Base-by-base conservation (phyloP, 1,139 yeast genomes). In the Yarrowia galli region DNA sequence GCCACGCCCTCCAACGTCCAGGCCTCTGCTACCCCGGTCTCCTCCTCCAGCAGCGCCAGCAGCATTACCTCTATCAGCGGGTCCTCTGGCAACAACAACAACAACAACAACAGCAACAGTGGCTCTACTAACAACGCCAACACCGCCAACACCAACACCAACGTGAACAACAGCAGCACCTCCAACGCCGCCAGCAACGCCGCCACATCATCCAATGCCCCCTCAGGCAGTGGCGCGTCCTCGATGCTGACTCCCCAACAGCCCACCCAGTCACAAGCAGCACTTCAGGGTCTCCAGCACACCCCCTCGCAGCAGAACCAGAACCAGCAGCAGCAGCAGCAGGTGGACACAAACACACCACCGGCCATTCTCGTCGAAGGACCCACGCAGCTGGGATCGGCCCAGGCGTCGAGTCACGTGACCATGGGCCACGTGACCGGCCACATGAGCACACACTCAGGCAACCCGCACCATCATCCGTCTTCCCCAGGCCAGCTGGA, bases 401-500 rank as follows among this genome's bases (percentile, higher is more conserved):
- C 66, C 56, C 56, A 46, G 56, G 66, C 66, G 46, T 61, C 66
- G 32, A 23, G 38, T 5, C 66, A 61, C 46, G 66, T 61, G 25
- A 61, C 66, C 38, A 61, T 61, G 66, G 66, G 66, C 45, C 66
- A 61, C 46, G 66, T 61, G 36, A 46, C 66, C 5, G 66, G 66
- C 45, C 66, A 61, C 67, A 67, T 66, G 67, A 51, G 51, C 60
- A 58, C 49, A n/a, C 61, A 49, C 40, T 61, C 65, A n/a, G 67
- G 64, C 12, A 67, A 69, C 42, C 71, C 71, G 15, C 76, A 73
- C 61, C 72, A 70, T 6, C 79, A 79, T 0, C 77, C 78, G 15
- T 80, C 66, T 46, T 61, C 66, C n/a, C 81, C 9, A 79, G 80
- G 20, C 73, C 78, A 36, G 76, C 79, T 5, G 80, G 66, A 78